Base-by-base conservation (phyloP, 2,329 filamentous ascomycete genomes). In the Phialocephala sp. region DNA sequence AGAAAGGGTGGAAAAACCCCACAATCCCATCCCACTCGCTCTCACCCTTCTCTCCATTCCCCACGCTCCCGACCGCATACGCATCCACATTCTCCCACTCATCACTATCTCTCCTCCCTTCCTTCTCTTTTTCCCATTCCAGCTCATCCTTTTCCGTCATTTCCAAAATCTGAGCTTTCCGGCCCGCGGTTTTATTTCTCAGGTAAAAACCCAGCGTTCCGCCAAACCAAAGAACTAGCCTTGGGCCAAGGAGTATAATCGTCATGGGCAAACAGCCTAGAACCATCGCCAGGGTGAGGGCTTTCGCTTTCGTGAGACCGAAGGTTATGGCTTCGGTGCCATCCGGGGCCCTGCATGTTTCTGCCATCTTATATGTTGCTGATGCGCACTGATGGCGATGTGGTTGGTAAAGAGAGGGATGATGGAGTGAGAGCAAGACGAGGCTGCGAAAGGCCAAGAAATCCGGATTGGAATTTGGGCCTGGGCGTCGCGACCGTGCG, bases 1-100 rank as follows among this genome's bases (percentile, higher is more conserved):
- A 98, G 78, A 97, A 99, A 1, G 95, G 95, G 78, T 99, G 95
- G 77, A 99, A 97, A 84, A 99, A 98, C 56, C 93, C 95, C 68
- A 98, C 87, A 61, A 97, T 88, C 37, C 94, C 94, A 68, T 89
- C 84, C 91, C 92, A 97, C 55, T 90, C 84, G 70, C 85, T 81
- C 65, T 84, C 82, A 12, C 77, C 75, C 64, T 76, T 77, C 32
- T 76, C 79, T 55, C 78, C 82, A 69, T 81, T 82, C 57, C 77
- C 75, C 27, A 80, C 79, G 57, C 76, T 79, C 45, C 80, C 81
- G 74, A 77, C 78, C 68, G 77, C 81, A 72, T 83, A 79, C 41
- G 82, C 79, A 66, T 89, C 86, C n/a, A 92, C 83, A 72, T 88
- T 89, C 76, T 92, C 89, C 89, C 89, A 92, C 59, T 89, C 89